Base-by-base conservation (phyloP, 345 rosid species). In the Brassica rapa region DNA sequence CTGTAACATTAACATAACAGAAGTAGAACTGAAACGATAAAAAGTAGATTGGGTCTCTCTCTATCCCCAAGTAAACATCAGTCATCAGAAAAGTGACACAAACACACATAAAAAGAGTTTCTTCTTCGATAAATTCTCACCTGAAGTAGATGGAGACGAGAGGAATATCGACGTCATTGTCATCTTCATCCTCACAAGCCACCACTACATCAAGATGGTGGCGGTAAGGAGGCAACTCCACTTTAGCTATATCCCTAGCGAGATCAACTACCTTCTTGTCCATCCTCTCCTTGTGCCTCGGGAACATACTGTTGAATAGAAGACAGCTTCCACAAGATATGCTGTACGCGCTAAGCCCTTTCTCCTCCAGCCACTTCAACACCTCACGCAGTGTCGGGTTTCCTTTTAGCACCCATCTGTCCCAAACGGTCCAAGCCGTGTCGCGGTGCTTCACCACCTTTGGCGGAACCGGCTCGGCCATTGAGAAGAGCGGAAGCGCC, bases 351-450 rank as follows among this genome's bases (percentile, higher is more conserved):
- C 73, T 83, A 14, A 93, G 86, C 14, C 98, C 98, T 77, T 90
- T 91, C 4, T 85, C 82, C 82, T 86, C 82, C 46, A 93, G 89
- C 98, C 98, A 93, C 68, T 87, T 85, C 16, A 93, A 84, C 41
- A 93, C 92, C 75, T 90, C 97, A 72, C 89, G 84, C 61, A 93
- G 78, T 6, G 91, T 91, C 3, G 97, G 97, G 83, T 93, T 88
- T 71, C 85, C 84, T 74, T 57, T 82, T 4, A 93, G 67, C 8
- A 90, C 82, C 98, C 98, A 93, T 78, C 97, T 81, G 87, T 93
- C 97, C 98, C 98, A 93, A 33, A 91, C 97, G 0, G 95, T 93
- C 95, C 98, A 93, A 61, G 89, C 86, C 98, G 86, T 89, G 81
- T 90, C 97, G 8, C 62, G 82, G 80, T 91, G 98, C 82, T 91